phyloP scores from a whole-genome alignment of 305 asterid genomes.

The Fraxinus xanthoxyloides region DNA sequence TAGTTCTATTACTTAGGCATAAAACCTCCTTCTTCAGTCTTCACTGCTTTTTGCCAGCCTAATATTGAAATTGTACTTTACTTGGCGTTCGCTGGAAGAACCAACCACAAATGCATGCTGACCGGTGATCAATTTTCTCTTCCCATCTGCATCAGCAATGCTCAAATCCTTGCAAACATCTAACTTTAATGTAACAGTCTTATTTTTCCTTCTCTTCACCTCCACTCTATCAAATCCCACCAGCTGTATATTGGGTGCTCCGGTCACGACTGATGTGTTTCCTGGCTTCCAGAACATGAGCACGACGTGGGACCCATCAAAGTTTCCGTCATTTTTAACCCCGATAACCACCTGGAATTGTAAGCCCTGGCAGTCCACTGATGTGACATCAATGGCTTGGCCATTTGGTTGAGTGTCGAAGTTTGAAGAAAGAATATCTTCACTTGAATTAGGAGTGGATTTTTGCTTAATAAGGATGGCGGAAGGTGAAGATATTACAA shows the following conservation, averaged over 20 bases:
- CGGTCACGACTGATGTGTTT: neutral
- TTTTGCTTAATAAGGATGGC: neutral
- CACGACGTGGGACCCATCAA: constrained; percentile 34
- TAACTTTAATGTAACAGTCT: constrained; percentile 20
- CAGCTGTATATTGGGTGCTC: constrained; percentile 23
- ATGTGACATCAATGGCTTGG: constrained; percentile 11
- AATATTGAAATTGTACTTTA: constrained; percentile 19
- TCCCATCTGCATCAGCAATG: constrained; percentile 24
- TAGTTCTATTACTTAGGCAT: neutral
- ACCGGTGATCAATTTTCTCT: constrained; percentile 24
- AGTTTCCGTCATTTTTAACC: constrained; percentile 28
- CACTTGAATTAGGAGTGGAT: neutral
- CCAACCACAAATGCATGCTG: constrained; percentile 22
- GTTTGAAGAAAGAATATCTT: neutral
- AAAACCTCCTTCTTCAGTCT: neutral
- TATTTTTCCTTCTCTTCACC: constrained; percentile 19
- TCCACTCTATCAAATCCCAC: constrained; percentile 24
- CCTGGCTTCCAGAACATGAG: constrained; percentile 26
- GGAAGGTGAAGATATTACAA: neutral
- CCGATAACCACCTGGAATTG: constrained; percentile 12
- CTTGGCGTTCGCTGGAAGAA: constrained; percentile 26
- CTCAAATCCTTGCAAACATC: constrained; percentile 30
- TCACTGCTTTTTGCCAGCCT: neutral
- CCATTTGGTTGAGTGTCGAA: neutral
- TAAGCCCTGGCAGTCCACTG: constrained; percentile 18